Evolutionary conservation across 352 stramenopile species (phyloP), one percentile per base, ranked within the genome.

Genomic region (Globisporangium viniferum): DNA sequence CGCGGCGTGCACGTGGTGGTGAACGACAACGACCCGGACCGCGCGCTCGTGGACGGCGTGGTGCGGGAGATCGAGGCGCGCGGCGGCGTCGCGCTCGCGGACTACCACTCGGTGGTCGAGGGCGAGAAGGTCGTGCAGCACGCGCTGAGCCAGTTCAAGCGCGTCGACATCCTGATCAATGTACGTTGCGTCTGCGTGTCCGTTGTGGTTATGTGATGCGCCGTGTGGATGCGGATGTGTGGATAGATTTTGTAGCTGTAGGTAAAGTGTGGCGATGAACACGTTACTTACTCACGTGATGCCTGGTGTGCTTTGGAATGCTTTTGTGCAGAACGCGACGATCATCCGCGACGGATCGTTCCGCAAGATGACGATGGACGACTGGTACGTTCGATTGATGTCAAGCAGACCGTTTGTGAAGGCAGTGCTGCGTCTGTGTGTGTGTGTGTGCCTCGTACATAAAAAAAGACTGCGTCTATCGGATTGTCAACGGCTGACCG

Each of bases 311-410:
- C 2, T 33, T 33, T 33, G 29, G 29, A 33, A 33, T 33, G 29
- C 4, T 33, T 33, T 33, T 33, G 29, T 33, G 4, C 29, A 33
- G 29, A 99, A 99, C 77, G 97, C 97, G 14, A 95, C 92, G 10
- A 96, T 99, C 71, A 72, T 99, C 80, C 84, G 97, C 72, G 76
- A 97, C 86, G 80, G 92, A 67, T 86, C 73, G 59, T 97, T 97
- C 72, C 71, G 79, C 70, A 97, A 97, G 77, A 97, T 97, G 91
- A 89, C 75, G 49, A 89, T 96, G 68, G 77, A 87, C 22, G 80
- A 97, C 66, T 97, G 89, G 88, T 90, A 97, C 68, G 29, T 33
- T 33, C 29, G 29, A 33, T 33, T 33, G 4, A 33, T 33, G 29
- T 33, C 29, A 33, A 33, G 29, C 29, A 33, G 2, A 76, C 83